Percentiles rank a stretch among this genome's conserved stretches.
Evolutionary conservation across 345 rosid species (phyloP).

Genomic region (Ricinus communis): DNA sequence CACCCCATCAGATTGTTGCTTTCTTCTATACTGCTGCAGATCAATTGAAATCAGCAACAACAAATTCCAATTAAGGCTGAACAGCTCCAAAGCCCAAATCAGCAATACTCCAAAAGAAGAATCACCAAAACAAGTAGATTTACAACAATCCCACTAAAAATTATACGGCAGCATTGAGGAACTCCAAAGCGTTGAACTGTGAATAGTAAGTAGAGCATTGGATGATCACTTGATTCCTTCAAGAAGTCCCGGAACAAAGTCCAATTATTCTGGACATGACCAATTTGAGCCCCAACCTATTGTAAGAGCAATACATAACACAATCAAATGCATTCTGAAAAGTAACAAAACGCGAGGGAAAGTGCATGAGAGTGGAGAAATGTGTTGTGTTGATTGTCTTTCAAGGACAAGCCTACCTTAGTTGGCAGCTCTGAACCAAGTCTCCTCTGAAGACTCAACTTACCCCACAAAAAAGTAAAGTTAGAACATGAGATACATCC

Average conservation of each 20-base stretch:
- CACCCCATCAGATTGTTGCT: conserved; percentile 57
- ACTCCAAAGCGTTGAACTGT: conserved; percentile 54
- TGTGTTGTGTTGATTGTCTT: conserved; percentile 37
- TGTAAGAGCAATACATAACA: conserved; percentile 66
- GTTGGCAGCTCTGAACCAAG: conserved; percentile 41
- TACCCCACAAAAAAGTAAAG: conserved; percentile 24
- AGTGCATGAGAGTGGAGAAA: conserved; percentile 34
- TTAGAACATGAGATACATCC: not conserved
- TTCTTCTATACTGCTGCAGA: conserved; percentile 65
- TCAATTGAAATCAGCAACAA: conserved; percentile 63
- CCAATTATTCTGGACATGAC: conserved; percentile 49
- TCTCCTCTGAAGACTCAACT: conserved; percentile 37
- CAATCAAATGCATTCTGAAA: conserved; percentile 52
- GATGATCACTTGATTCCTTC: conserved; percentile 54
- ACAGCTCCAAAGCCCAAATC: conserved; percentile 53
- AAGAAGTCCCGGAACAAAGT: conserved; percentile 48
- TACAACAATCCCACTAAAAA: conserved; percentile 33
- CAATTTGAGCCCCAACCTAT: conserved; percentile 59
- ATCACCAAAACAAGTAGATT: conserved; percentile 52
- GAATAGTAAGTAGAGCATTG: conserved; percentile 14
- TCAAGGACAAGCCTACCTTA: conserved; percentile 63
- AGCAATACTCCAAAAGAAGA: conserved; percentile 58
- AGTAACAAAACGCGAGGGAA: conserved; percentile 30
- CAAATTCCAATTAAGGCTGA: conserved; percentile 41
- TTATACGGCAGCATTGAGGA: conserved; percentile 43